phyloP scores from a whole-genome alignment of 2,329 filamentous ascomycete genomes.

The Pezizomycotina sp. region DNA sequence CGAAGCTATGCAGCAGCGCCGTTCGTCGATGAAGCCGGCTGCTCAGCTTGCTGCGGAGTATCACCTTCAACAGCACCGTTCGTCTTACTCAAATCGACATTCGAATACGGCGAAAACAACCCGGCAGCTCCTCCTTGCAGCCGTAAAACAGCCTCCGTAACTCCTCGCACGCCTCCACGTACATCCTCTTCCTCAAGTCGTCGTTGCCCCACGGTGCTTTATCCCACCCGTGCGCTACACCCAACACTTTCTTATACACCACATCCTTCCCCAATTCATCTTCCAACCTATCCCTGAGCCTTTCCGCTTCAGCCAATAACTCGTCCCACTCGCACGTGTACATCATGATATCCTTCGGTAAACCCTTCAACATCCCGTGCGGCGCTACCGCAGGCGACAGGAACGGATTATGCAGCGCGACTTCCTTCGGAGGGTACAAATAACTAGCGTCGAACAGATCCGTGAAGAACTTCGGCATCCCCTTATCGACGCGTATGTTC shows the following conservation, averaged over 20 bases:
- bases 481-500: conserved; percentile 40
- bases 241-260: conserved; percentile 41
- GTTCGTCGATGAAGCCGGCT: too few relatives aligned
- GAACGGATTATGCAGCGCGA: conserved; percentile 36
- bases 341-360: conserved; percentile 40
- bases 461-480: conserved; percentile 41
- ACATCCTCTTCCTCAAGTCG: conserved; percentile 38
- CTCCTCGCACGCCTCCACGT: conserved; percentile 38
- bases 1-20: too few relatives aligned
- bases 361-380: conserved; percentile 35
- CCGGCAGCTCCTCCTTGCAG: conserved; percentile 15
- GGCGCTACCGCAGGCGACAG: conserved; percentile 43
- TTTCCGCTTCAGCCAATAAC: conserved; percentile 43
- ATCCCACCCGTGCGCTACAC: conserved; percentile 48
- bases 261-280: conserved; percentile 39
- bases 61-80: background rate
- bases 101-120: conserved; percentile 2
- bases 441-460: conserved; percentile 48
- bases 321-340: conserved; percentile 51
- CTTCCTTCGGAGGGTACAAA: conserved; percentile 35
- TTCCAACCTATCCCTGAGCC: conserved; percentile 43
- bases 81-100: conserved; percentile 18
- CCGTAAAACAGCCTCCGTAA: conserved; percentile 33
- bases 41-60: too few relatives aligned
- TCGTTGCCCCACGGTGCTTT: conserved; percentile 45